phyloP scores from a whole-genome alignment of 305 asterid genomes.

The Vinca major region DNA sequence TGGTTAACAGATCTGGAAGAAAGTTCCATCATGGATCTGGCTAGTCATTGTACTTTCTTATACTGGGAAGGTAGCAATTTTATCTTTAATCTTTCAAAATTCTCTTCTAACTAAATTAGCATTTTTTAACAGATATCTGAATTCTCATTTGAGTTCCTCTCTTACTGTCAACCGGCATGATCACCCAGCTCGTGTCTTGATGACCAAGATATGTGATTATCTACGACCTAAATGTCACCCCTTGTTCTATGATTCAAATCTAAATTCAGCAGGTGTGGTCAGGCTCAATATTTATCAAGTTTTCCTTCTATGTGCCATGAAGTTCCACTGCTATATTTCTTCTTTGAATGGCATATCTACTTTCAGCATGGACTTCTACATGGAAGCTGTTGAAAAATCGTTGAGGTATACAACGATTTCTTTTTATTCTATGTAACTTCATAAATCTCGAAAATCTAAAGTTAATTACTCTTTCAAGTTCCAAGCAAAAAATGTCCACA shows the following conservation, averaged over 20 bases:
- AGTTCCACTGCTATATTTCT: constrained; percentile 51
- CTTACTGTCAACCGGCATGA: constrained; percentile 52
- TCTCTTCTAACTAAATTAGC: not conserved
- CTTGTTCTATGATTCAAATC: constrained; percentile 68
- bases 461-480: not conserved
- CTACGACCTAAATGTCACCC: constrained; percentile 82
- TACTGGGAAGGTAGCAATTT: not conserved
- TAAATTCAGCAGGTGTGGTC: constrained; percentile 65
- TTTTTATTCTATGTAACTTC: not conserved
- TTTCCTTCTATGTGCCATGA: constrained; percentile 79
- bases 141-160: constrained; percentile 51
- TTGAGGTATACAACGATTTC: constrained; percentile 37
- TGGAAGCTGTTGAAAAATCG: constrained; percentile 35
- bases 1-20: not conserved
- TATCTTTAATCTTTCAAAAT: not conserved
- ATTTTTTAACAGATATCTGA: constrained; percentile 43
- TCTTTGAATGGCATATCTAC: constrained; percentile 34
- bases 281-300: constrained; percentile 77
- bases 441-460: not conserved
- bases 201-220: constrained; percentile 42
- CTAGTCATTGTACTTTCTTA: not conserved
- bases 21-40: not conserved
- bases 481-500: not conserved
- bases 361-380: constrained; percentile 35
- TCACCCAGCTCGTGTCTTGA: constrained; percentile 43